Conservation (phyloP, 768 basidiomycete genomes). For the Hirschioporus abietinus region DNA sequence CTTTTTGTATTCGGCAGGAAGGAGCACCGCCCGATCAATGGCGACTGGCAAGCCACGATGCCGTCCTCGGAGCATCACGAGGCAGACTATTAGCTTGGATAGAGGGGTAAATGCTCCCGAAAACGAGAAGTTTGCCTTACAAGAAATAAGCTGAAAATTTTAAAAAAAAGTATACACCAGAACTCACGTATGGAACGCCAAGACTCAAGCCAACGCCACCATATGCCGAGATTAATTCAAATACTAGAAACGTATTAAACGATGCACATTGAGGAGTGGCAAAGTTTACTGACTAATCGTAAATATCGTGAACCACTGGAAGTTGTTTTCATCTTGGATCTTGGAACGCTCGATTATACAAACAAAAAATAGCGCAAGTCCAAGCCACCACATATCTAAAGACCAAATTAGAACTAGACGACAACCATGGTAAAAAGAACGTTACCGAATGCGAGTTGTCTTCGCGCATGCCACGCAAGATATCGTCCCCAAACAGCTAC, state of each 20-base stretch:
- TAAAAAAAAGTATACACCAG: too few relatives aligned
- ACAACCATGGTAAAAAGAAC: not conserved
- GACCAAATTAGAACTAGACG: conserved; percentile 7
- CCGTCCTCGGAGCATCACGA: conserved; percentile 91
- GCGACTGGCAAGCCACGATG: conserved; percentile 87
- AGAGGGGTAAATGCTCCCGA: conserved; percentile 71
- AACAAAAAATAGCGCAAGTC: conserved; percentile 75
- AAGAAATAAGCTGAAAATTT: too few relatives aligned
- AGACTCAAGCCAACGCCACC: conserved; percentile 87
- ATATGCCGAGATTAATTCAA: conserved; percentile 85
- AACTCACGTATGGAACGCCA: conserved; percentile 72
- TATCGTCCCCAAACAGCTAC: conserved; percentile 72
- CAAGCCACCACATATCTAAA: conserved; percentile 97
- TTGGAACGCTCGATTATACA: conserved; percentile 86
- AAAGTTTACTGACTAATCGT: conserved; percentile 49
- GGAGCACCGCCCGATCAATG: conserved; percentile 81
- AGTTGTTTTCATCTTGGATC: conserved; percentile 46
- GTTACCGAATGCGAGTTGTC: conserved; percentile 87
- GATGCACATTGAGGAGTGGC: conserved; percentile 27
- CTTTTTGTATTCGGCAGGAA: conserved; percentile 54
- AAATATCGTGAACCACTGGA: conserved; percentile 82
- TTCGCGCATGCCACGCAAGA: conserved; percentile 74
- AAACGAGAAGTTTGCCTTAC: conserved; percentile 75
- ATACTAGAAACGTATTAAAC: conserved; percentile 40
- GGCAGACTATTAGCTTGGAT: conserved; percentile 81